These are phyloP conservation scores for Kockiozyma suomiensis DNA, from an alignment of 805 yeast species.

Conservation along the genomic window DNA sequence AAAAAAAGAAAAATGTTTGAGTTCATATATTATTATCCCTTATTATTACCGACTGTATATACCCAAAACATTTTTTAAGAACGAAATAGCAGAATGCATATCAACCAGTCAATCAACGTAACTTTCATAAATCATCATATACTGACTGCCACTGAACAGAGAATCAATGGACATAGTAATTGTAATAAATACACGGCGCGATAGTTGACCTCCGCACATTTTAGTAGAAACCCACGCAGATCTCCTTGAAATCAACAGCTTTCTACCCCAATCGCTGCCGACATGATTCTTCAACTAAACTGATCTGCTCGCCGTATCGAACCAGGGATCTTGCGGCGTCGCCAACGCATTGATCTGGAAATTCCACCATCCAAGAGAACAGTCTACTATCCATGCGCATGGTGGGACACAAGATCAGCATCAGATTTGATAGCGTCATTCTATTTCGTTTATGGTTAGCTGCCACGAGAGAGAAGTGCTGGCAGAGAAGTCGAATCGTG, in stretches of 20 bases:
- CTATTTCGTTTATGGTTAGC: slow-evolving; percentile 31
- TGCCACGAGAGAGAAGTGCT: slow-evolving; percentile 38
- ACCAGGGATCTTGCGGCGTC: neutral
- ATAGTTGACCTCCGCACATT: neutral
- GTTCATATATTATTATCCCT: neutral
- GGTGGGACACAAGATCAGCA: slow-evolving; percentile 41
- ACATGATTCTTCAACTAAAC: slow-evolving; percentile 38
- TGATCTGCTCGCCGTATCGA: slow-evolving; percentile 1
- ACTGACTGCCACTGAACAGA: too few species aligned
- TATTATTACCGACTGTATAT: neutral
- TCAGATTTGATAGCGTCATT: slow-evolving; percentile 40
- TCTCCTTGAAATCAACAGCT: neutral
- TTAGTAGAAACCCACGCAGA: neutral
- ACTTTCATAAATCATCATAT: neutral
- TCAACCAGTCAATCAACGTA: neutral
- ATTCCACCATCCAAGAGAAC: slow-evolving; percentile 37
- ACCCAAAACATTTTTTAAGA: neutral
- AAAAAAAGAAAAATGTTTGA: too few species aligned
- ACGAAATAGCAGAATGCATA: neutral
- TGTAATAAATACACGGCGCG: too few species aligned
- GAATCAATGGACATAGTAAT: too few species aligned
- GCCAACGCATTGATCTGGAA: slow-evolving; percentile 12
- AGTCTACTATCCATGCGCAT: slow-evolving; percentile 36
- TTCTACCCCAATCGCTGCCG: neutral
- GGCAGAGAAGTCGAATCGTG: slow-evolving; percentile 36